These are phyloP conservation scores for Erysimum cheiranthoides DNA, from an alignment of 345 rosid genomes.

Conservation along the genomic window DNA sequence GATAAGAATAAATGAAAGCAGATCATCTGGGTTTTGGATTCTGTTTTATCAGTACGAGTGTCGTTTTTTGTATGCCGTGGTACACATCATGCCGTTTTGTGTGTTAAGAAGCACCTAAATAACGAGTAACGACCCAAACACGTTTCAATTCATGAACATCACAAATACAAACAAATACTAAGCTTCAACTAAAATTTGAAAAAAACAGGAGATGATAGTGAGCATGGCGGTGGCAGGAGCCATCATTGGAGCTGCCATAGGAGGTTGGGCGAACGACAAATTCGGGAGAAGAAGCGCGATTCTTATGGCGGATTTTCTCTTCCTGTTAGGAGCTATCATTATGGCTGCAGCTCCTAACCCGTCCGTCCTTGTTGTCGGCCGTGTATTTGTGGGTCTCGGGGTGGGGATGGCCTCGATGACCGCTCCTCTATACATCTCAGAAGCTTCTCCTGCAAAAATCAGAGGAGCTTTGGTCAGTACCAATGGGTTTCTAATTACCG, in stretches of 20 bases:
- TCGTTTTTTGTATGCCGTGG: background rate
- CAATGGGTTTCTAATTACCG: constrained; percentile 82
- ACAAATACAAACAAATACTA: constrained; percentile 13
- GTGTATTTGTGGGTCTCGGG: constrained; percentile 84
- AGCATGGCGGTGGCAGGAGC: constrained; percentile 96
- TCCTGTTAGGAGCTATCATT: constrained; percentile 71
- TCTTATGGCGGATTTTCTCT: constrained; percentile 73
- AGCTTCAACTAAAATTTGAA: background rate
- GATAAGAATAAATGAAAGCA: constrained; percentile 16
- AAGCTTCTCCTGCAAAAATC: constrained; percentile 86
- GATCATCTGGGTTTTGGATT: background rate
- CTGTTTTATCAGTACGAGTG: background rate
- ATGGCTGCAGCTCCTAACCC: constrained; percentile 84
- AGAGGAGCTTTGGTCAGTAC: constrained; percentile 92
- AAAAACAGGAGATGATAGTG: constrained; percentile 80
- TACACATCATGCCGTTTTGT: constrained; percentile 34
- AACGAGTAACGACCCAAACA: background rate
- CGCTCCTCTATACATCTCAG: constrained; percentile 87
- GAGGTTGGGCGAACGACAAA: constrained; percentile 82
- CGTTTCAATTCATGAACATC: background rate
- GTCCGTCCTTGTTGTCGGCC: constrained; percentile 61
- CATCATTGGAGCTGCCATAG: constrained; percentile 79
- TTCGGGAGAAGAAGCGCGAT: constrained; percentile 67
- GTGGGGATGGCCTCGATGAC: constrained; percentile 98
- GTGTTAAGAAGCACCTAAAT: background rate